A percentile compares a stretch with the other conserved stretches of the same genome.
phyloP scores from a whole-genome alignment of 129 eudicot species.

The carrot (Daucus carota) region DNA sequence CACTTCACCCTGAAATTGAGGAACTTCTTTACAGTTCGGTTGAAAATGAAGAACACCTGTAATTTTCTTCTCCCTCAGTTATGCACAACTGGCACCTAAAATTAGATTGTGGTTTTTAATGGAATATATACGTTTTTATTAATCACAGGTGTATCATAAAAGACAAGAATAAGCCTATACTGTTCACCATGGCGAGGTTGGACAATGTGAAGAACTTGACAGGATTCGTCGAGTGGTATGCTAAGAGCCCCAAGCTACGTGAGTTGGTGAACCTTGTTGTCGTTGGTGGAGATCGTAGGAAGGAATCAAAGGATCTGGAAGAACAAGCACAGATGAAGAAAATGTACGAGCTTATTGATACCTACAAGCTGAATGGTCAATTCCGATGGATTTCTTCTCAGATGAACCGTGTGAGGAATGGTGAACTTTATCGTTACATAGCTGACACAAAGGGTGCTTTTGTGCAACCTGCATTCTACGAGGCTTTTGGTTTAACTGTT shows the following conservation, averaged over 20 bases:
- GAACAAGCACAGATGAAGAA: slow-evolving; percentile 77
- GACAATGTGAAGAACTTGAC: slow-evolving; percentile 74
- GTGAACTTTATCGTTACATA: slow-evolving; percentile 62
- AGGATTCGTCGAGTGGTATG: slow-evolving; percentile 73
- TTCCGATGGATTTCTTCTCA: slow-evolving; percentile 81
- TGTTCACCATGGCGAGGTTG: slow-evolving; percentile 75
- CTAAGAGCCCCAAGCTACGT: slow-evolving; percentile 49
- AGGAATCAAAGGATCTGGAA: slow-evolving; percentile 70
- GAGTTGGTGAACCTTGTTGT: slow-evolving; percentile 69
- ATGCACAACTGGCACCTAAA: background rate
- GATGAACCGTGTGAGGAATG: slow-evolving; percentile 71
- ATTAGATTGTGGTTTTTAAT: background rate
- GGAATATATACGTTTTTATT: background rate
- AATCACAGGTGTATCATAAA: slow-evolving; percentile 53
- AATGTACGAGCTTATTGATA: slow-evolving; percentile 59
- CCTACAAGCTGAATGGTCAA: slow-evolving; percentile 56
- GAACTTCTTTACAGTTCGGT: slow-evolving; percentile 74
- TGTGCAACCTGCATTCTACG: slow-evolving; percentile 73
- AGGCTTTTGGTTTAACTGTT: slow-evolving; percentile 76
- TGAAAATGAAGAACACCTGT: slow-evolving; percentile 89
- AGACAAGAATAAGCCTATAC: slow-evolving; percentile 60
- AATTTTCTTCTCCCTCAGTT: slow-evolving; percentile 14
- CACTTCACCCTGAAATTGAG: slow-evolving; percentile 77
- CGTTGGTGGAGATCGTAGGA: slow-evolving; percentile 77
- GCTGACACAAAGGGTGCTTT: slow-evolving; percentile 70